Evolutionary conservation across 306 rosid genomes (phyloP).

Genomic region (Cicer yamashitae): DNA sequence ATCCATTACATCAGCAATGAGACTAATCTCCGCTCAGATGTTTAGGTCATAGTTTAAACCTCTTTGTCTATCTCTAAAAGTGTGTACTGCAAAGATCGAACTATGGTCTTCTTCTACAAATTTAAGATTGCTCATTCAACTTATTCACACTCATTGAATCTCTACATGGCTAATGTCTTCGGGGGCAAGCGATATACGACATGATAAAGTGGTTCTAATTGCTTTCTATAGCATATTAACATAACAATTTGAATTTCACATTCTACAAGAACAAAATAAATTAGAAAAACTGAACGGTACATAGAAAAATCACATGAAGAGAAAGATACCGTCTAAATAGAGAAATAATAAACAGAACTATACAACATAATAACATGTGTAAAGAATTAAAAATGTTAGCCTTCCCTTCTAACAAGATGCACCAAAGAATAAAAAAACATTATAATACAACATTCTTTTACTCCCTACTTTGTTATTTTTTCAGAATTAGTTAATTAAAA

Average conservation of each 20-base stretch:
- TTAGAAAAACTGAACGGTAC: not conserved
- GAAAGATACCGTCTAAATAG: slow-evolving; percentile 5
- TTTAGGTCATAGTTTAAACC: no score
- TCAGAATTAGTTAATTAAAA: not conserved
- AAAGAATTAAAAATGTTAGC: not conserved
- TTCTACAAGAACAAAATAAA: not conserved
- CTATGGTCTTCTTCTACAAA: no score
- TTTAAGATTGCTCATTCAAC: no score
- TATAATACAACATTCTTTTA: slow-evolving; percentile 1
- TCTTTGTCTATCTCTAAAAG: no score
- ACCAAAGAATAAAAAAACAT: slow-evolving; percentile 10
- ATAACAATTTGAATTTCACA: slow-evolving; percentile 21
- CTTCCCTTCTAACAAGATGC: slow-evolving; percentile 33
- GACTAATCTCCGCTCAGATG: no score
- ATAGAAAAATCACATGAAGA: slow-evolving; percentile 17
- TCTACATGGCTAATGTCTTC: not conserved
- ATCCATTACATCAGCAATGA: no score
- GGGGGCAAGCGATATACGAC: not conserved
- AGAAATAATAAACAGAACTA: not conserved
- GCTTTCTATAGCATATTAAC: not conserved
- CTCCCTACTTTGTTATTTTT: not conserved
- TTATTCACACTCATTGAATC: no score
- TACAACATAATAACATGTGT: slow-evolving; percentile 1
- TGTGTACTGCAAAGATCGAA: no score
- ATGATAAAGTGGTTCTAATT: slow-evolving; percentile 12